Evolutionary conservation across 305 asterid species (phyloP), one percentile per base, ranked within the genome.

Genomic region (Striga hermonthica): DNA sequence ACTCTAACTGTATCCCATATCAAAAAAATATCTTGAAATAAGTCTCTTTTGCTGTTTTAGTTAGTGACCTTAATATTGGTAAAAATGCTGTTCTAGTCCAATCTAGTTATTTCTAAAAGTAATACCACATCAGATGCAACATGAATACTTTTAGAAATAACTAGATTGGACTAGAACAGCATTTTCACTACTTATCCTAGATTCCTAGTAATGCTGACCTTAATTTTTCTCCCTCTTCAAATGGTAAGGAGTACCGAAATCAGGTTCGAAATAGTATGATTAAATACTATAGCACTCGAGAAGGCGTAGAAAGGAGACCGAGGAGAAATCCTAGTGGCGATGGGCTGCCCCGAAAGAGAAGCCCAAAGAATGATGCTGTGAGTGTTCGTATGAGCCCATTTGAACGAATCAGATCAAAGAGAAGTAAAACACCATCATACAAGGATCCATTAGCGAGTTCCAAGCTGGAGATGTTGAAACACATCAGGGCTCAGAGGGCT

Each of bases 401-500:
- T 64, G 78, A 76, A 70, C 75, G 66, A 22, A 68, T 58, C 55
- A 78, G 64, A 69, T 38, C 80, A 62, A 86, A 75, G 83, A 84
- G 76, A 71, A 81, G 77, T 12, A 73, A 52, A 38, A 35, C 67
- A 16, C 86, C 95, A 43, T 59, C 69, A 6, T 88, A 79, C 77
- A 88, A 82, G 74, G 99, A 93, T 79, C 97, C 99, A 37, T 65
- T 84, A 69, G 90, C 91, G 11, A 76, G 79, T 57, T 70, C 87
- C 78, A 93, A 88, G 78, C 45, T 93, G 77, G 88, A 90, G 82
- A 83, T 93, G 92, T 66, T 93, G 71, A 90, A 82, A 70, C 76
- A 66, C 72, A 93, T 93, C 62, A 81, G 89, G 72, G 89, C 91
- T 41, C 81, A 84, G 56, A 84, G 97, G 80, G 79, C 82, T 50